Base-by-base conservation (phyloP, 306 rosid species). In the Cajanus cajan region DNA sequence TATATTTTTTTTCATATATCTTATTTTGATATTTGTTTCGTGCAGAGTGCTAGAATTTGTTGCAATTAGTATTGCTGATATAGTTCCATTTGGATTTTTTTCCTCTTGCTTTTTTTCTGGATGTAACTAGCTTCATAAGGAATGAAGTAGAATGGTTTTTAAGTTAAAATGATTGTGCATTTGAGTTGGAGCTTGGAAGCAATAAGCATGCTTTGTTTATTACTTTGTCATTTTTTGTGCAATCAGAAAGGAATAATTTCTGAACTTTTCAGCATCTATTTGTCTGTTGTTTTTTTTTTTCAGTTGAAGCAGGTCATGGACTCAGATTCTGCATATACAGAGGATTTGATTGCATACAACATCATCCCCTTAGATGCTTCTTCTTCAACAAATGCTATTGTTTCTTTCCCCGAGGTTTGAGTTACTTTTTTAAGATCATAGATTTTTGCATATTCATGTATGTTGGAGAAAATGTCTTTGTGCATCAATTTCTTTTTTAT, bases 341-440 rank as follows among this genome's bases (percentile, higher is more conserved):
- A 92, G 65, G 97, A 92, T 83, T 80, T 94, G 67, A 87, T 94
- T 79, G 92, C 97, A 16, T 94, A 90, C 83, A 94, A 94, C 80
- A 94, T 94, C 59, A 94, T 94, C 59, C 98, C 98, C 13, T 70
- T 94, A 22, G 97, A 94, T 84, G 92, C 91, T 66, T 86, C 90
- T 59, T 84, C 90, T 86, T 80, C 82, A 65, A 90, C 97, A 77
- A 92, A 92, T 87, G 84, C 86, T 71, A 82, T 92, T 78, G 84
- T 57, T 74, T 66, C 82, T 79, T 77, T 92, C 34, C 83, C 89
- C 1, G 97, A 94, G 98, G 98, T 92, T 66, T 71, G 77, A 62
- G 48, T 76, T 83, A 52, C 22, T 71, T 65, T 79, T 44, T 66
- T 34, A 31, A 18, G 57, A 59, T 72, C 78, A 57, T 18, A 44